Evolutionary conservation across 1,139 yeast genomes (phyloP), one percentile per base, ranked within the genome.

Genomic region (Wickerhamomyces sp.): DNA sequence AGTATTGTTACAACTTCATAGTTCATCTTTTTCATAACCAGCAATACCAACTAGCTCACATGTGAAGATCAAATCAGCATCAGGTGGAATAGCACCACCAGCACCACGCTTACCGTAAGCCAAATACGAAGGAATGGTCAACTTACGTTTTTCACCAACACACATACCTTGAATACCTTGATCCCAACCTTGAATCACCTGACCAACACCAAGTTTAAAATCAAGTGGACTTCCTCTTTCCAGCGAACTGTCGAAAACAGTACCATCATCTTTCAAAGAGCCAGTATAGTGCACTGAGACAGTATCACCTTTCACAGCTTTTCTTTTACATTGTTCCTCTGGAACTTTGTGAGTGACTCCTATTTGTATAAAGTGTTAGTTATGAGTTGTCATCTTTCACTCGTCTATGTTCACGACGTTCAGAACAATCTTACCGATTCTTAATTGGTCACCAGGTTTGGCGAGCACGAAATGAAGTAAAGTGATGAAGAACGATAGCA

Each of bases 151-250:
- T 59, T 87, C 96, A 33, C 95, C 95, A 57, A 84, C 69, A 61
- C 96, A 87, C 91, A 85, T 84, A 35, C 79, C 75, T 19, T 66
- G 47, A 27, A 86, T 66, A 28, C 95, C 95, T 59, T 81, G 76
- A 45, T 87, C 95, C 95, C 95, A 87, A 42, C 95, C 95, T 47
- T 69, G 58, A 53, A 87, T 86, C 31, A 87, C 95, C 53, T 74
- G 80, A 15, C 91, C 89, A 23, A 64, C 61, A 31, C 96, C 96
- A 38, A 87, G 62, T 23, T 62, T 65, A 59, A 87, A 86, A 31
- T 70, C 62, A 46, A 87, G 66, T 36, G 96, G 95, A 23, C 62
- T 55, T 22, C 75, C 77, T 54, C 94, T 72, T 30, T 62, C 59
- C 41, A 68, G 66, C 6, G 93, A 83, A n/a, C 85, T 72, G 58